These are phyloP conservation scores for Microbotryomycetes sp. DNA, from an alignment of 1,284 basidiomycete species.

Conservation along the genomic window DNA sequence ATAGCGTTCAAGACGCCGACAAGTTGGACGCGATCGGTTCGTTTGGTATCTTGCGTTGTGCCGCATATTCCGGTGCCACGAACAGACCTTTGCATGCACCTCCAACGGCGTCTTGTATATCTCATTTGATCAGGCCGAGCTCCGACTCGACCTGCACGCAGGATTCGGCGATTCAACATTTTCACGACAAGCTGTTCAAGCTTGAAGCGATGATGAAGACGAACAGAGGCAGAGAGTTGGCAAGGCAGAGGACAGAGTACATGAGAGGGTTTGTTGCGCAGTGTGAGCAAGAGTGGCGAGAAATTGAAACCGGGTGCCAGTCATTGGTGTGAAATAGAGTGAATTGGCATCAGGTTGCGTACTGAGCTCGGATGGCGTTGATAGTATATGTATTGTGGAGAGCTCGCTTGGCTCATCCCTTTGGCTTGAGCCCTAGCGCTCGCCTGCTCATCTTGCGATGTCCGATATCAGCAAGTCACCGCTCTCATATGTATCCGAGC, in stretches of 20 bases:
- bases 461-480: not conserved
- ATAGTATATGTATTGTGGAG: no score
- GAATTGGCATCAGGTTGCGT: no score
- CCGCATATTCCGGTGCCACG: constrained; percentile 65
- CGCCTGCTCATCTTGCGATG: no score
- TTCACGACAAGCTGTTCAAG: constrained; percentile 75
- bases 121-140: constrained; percentile 9
- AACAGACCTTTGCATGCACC: constrained; percentile 56
- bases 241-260: constrained; percentile 18
- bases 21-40: constrained; percentile 85
- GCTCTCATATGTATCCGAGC: not conserved
- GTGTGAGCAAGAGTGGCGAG: constrained; percentile 16
- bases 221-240: constrained; percentile 20
- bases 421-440: no score
- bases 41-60: constrained; percentile 81
- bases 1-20: constrained; percentile 77
- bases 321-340: no score
- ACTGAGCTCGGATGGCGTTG: no score
- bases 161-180: constrained; percentile 67
- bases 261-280: constrained; percentile 26
- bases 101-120: constrained; percentile 20
- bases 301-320: no score
- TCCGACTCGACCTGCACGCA: constrained; percentile 29
- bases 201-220: constrained; percentile 64
- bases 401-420: no score